phyloP scores from a whole-genome alignment of 305 asterid species.

The Coffea humblotiana region DNA sequence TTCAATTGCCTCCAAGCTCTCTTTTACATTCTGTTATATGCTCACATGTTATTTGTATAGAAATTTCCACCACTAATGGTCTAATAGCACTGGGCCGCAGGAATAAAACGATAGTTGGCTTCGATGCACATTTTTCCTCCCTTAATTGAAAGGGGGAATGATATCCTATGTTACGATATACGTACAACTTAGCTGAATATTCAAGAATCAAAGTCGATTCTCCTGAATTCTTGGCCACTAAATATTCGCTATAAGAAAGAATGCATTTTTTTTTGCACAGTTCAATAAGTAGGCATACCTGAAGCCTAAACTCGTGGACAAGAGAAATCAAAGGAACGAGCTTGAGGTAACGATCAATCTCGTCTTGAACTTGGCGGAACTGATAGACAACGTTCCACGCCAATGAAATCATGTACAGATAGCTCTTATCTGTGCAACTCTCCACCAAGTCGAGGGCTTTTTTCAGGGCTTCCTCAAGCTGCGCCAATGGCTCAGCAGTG shows the following conservation, averaged over 20 bases:
- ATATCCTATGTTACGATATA: too few relatives aligned
- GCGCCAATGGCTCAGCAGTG: background rate
- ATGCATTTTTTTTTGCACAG: too few relatives aligned
- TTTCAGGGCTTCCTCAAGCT: constrained; percentile 10
- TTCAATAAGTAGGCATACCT: background rate
- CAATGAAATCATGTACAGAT: constrained; percentile 20
- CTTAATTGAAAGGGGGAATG: too few relatives aligned
- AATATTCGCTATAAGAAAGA: too few relatives aligned
- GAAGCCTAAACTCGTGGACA: constrained; percentile 22
- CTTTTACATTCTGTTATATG: constrained; percentile 10
- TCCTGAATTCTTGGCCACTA: too few relatives aligned
- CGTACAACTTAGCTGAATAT: too few relatives aligned
- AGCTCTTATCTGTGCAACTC: constrained; percentile 23
- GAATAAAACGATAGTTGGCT: too few relatives aligned
- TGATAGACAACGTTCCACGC: constrained; percentile 20
- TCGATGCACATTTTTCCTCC: too few relatives aligned
- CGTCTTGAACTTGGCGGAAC: constrained; percentile 19
- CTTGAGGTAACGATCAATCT: constrained; percentile 24
- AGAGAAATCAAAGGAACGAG: constrained; percentile 23
- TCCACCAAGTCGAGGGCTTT: constrained; percentile 19
- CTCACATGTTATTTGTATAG: too few relatives aligned
- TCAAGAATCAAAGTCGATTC: too few relatives aligned
- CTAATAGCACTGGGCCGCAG: too few relatives aligned
- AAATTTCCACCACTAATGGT: too few relatives aligned
- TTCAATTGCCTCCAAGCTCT: constrained; percentile 21